These are phyloP conservation scores for Nigrospora oryzae DNA, from an alignment of 2,329 filamentous ascomycete species.

Conservation along the genomic window DNA sequence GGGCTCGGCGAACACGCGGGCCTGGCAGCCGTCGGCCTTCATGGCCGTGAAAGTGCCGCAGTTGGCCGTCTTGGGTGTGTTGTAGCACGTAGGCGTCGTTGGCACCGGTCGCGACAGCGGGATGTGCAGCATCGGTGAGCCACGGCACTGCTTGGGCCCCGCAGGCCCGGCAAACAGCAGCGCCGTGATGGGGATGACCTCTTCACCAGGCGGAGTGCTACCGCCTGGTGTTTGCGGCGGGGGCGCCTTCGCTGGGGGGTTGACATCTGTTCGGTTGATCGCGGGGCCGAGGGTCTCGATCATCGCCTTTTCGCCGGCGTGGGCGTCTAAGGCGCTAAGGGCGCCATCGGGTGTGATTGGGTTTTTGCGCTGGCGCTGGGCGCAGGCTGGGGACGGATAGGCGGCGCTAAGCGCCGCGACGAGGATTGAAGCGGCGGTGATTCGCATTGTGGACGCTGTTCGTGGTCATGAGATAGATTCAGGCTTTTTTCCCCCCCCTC, in stretches of 20 bases:
- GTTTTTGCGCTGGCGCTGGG: constrained; percentile 3
- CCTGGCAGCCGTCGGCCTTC: constrained; percentile 27
- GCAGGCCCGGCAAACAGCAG: constrained; percentile 30
- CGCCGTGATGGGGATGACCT: constrained; percentile 36
- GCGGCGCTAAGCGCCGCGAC: background rate
- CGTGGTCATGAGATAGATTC: background rate
- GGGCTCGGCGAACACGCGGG: constrained; percentile 24
- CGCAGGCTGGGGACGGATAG: background rate
- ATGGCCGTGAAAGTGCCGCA: constrained; percentile 26
- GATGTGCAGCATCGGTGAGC: constrained; percentile 17
- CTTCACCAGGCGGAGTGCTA: constrained; percentile 7
- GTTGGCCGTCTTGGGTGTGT: constrained; percentile 21
- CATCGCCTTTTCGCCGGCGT: constrained; percentile 11
- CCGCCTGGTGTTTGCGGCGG: constrained; percentile 9
- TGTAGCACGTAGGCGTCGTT: constrained; percentile 22
- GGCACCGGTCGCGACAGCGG: constrained; percentile 15
- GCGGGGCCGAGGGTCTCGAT: constrained; percentile 8
- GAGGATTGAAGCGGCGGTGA: constrained; percentile 3
- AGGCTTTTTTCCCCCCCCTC: background rate
- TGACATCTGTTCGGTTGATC: constrained; percentile 4
- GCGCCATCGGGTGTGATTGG: constrained; percentile 8
- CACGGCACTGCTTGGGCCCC: constrained; percentile 26
- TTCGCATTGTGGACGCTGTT: background rate
- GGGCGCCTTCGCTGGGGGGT: constrained; percentile 1
- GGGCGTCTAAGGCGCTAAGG: constrained; percentile 5